Percentiles rank a stretch among this genome's conserved stretches.
These are phyloP conservation scores for Trypanosomatidae sp. DNA, from an alignment of 208 protist species.

Conservation along the genomic window DNA sequence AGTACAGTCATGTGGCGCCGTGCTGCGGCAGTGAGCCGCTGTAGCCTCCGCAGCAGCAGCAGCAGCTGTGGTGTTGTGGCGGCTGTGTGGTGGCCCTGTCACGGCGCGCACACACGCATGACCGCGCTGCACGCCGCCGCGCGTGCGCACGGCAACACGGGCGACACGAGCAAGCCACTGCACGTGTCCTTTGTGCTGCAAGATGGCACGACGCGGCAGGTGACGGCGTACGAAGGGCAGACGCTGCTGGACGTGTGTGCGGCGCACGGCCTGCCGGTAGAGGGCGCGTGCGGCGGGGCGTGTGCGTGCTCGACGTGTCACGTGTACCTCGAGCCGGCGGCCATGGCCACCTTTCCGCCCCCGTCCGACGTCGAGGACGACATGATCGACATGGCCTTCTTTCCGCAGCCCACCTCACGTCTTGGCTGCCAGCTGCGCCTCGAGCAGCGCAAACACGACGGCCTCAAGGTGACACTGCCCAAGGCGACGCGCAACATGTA, in stretches of 20 bases:
- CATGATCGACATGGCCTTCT: conserved; percentile 88
- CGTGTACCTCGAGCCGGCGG: conserved; percentile 84
- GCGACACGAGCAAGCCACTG: conserved; percentile 41
- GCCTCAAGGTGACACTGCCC: conserved; percentile 63
- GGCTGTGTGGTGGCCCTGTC: too few relatives aligned
- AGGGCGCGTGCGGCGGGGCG: conserved; percentile 93
- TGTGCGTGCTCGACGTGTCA: conserved; percentile 98
- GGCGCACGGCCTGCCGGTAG: conserved; percentile 90
- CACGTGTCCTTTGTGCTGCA: conserved; percentile 39
- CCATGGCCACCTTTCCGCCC: conserved; percentile 82
- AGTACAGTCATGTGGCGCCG: too few relatives aligned
- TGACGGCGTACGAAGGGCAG: conserved; percentile 84
- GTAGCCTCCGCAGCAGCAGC: too few relatives aligned
- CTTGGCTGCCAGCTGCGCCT: conserved; percentile 82
- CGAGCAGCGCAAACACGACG: conserved; percentile 55
- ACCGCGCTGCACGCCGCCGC: too few relatives aligned
- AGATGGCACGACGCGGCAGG: conserved; percentile 30
- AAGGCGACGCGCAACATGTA: conserved; percentile 87
- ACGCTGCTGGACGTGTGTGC: conserved; percentile 90
- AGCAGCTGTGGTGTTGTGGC: too few relatives aligned
- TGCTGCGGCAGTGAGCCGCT: too few relatives aligned
- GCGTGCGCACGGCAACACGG: conserved; percentile 43
- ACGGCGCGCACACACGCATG: too few relatives aligned
- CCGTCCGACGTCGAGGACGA: conserved; percentile 92
- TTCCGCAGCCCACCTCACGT: conserved; percentile 65